phyloP scores from a whole-genome alignment of 2,329 filamentous ascomycete genomes.

The Dactylellina drechsleri region DNA sequence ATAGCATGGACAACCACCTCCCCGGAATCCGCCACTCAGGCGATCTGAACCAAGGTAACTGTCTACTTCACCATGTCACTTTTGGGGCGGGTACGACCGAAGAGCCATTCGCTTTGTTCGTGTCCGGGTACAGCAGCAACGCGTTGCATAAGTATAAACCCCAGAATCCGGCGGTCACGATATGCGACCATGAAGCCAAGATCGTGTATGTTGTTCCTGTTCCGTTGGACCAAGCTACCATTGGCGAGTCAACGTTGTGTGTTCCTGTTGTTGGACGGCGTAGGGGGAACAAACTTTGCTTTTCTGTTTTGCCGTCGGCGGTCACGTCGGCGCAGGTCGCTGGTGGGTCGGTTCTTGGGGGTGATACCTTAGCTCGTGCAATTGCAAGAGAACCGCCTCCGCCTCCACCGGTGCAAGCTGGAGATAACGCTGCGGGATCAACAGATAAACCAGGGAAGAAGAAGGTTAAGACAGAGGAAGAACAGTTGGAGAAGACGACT shows the following conservation, averaged over 20 bases:
- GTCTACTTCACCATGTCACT: slow-evolving; percentile 56
- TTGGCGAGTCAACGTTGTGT: slow-evolving; percentile 58
- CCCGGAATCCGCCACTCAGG: slow-evolving; percentile 57
- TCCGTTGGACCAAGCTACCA: slow-evolving; percentile 58
- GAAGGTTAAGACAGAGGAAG: slow-evolving; percentile 8
- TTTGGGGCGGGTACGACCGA: slow-evolving; percentile 48
- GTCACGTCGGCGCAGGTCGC: slow-evolving; percentile 56
- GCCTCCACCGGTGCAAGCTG: slow-evolving; percentile 32
- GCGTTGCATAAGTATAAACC: slow-evolving; percentile 41
- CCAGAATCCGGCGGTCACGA: slow-evolving; percentile 42
- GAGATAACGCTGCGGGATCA: slow-evolving; percentile 27
- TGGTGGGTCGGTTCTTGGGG: slow-evolving; percentile 25
- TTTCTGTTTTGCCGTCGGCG: slow-evolving; percentile 57
- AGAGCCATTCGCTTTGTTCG: slow-evolving; percentile 57
- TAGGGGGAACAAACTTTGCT: slow-evolving; percentile 56
- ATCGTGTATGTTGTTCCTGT: slow-evolving; percentile 58
- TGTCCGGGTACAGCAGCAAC: slow-evolving; percentile 56
- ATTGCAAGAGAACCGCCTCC: slow-evolving; percentile 45
- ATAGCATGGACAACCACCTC: slow-evolving; percentile 50
- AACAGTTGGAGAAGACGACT: slow-evolving; percentile 9
- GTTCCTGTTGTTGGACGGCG: slow-evolving; percentile 57
- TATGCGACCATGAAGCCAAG: slow-evolving; percentile 51
- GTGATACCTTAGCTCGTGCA: slow-evolving; percentile 49
- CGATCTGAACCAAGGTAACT: slow-evolving; percentile 54
- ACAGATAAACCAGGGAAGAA: slow-evolving; percentile 49